Conservation (phyloP, 306 rosid genomes). For the Trifolium pratense region DNA sequence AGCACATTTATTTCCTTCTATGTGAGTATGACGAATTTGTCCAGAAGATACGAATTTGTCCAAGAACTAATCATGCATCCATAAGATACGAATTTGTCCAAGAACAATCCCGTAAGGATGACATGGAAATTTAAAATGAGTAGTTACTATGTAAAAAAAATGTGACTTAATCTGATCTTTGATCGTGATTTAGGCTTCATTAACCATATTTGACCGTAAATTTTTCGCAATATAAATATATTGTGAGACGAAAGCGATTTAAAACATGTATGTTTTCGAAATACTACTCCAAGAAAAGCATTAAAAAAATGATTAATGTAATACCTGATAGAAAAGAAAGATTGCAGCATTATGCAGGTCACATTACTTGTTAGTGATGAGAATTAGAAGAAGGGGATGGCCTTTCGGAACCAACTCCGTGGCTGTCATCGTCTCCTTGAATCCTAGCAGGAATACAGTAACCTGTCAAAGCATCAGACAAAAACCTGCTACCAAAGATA, state of each 20-base stretch:
- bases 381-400: slow-evolving; percentile 71
- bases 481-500: slow-evolving; percentile 64
- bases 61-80: no score
- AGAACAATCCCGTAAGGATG: no score
- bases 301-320: not conserved
- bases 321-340: slow-evolving; percentile 49
- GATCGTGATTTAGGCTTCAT: not conserved
- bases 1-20: no score
- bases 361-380: slow-evolving; percentile 52
- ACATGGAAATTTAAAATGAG: no score
- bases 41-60: no score
- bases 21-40: no score
- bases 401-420: slow-evolving; percentile 54
- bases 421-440: slow-evolving; percentile 58
- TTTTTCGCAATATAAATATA: not conserved
- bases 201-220: not conserved
- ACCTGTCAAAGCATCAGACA: slow-evolving; percentile 56
- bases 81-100: no score
- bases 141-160: no score
- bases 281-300: slow-evolving; percentile 16
- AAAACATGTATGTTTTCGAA: not conserved
- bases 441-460: slow-evolving; percentile 69
- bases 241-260: not conserved
- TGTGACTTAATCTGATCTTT: no score
- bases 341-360: slow-evolving; percentile 29